These are phyloP conservation scores for Coprinellus aureogranulatus DNA, from an alignment of 768 basidiomycete genomes.

Conservation along the genomic window DNA sequence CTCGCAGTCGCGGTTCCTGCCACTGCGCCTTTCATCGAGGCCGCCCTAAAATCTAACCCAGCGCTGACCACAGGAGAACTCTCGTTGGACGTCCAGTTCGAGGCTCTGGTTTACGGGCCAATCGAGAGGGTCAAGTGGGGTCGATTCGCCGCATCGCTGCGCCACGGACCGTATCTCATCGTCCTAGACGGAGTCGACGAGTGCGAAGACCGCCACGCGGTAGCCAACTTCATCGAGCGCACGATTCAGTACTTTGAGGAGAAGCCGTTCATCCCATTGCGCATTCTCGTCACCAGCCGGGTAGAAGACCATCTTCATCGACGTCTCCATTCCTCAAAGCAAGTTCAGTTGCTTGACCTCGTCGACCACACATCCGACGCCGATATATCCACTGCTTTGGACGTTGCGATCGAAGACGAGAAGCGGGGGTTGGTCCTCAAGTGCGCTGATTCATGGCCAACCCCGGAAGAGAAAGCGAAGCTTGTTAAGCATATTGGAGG, in stretches of 20 bases:
- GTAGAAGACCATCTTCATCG: not conserved
- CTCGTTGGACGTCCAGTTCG: not conserved
- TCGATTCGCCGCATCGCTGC: not conserved
- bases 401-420: not conserved
- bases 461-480: not conserved
- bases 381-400: not conserved
- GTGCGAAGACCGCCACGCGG: not conserved
- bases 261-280: not conserved
- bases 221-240: not conserved
- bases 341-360: not conserved
- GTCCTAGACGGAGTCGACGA: conserved; percentile 2
- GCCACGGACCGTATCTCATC: not conserved
- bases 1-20: not conserved
- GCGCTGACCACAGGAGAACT: not conserved
- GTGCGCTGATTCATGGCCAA: not conserved
- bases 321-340: not conserved
- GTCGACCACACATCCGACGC: not conserved
- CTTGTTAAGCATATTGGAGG: not conserved
- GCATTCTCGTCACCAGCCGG: not conserved
- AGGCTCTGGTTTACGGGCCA: not conserved
- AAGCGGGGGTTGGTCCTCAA: not conserved
- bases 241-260: not conserved
- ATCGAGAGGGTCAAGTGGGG: not conserved
- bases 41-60: not conserved
- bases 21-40: not conserved